Evolutionary conservation across 768 basidiomycete genomes (phyloP).

Genomic region (Hebeloma cylindrosporum): DNA sequence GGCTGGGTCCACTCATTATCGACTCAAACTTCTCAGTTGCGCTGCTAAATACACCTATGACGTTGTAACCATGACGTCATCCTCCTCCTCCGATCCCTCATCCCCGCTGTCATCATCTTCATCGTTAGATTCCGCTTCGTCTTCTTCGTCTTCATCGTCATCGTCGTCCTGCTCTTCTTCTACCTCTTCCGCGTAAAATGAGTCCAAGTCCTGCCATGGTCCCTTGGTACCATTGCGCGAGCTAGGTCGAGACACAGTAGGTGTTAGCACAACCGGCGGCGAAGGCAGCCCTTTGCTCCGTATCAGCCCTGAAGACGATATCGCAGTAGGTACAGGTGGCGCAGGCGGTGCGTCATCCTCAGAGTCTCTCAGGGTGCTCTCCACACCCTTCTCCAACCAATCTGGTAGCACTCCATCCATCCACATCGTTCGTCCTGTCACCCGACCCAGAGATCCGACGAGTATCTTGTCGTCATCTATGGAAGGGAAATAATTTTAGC

Average conservation of each 20-base stretch:
- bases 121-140: conserved; percentile 23
- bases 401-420: conserved; percentile 65
- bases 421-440: conserved; percentile 55
- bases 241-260: conserved; percentile 48
- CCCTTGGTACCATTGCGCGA: conserved; percentile 41
- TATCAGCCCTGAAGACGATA: conserved; percentile 35
- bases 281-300: conserved; percentile 27
- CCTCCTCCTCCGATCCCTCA: conserved; percentile 10
- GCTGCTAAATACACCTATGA: not conserved
- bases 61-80: conserved; percentile 15
- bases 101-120: conserved; percentile 17
- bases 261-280: conserved; percentile 58
- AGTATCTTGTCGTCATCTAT: conserved; percentile 40
- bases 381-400: conserved; percentile 88
- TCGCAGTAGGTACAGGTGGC: conserved; percentile 36
- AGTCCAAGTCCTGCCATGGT: conserved; percentile 63
- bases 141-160: conserved; percentile 31
- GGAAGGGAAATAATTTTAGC: conserved; percentile 5
- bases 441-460: conserved; percentile 67
- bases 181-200: conserved; percentile 65
- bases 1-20: conserved; percentile 2
- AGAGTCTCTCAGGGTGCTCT: conserved; percentile 69
- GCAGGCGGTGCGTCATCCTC: conserved; percentile 50
- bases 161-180: conserved; percentile 30
- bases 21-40: not conserved